Evolutionary conservation across 805 yeast species (phyloP), one percentile per base, ranked within the genome.

Genomic region (Vanderwaltozyma tropicalis): DNA sequence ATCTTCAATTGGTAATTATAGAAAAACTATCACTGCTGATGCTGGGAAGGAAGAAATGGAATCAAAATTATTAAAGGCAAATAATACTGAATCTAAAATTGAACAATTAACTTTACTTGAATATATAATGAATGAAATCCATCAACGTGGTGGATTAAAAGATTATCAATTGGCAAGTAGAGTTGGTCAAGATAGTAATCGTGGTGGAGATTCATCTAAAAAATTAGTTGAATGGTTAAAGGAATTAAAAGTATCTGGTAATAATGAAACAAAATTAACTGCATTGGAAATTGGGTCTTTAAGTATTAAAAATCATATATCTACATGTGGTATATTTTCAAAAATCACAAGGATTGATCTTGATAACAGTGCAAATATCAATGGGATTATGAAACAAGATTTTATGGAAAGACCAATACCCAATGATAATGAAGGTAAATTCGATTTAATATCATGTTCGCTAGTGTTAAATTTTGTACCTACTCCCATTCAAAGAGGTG

Each of bases 121-220:
- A 0, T 66, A 66, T 35, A 72, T 87, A 5, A 80, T 77, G 43
- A 69, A 65, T 3, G 87, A 83, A 50, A 69, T 81, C 3, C 64
- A 64, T 8, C 67, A 63, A 30, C 64, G 77, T 31, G 96, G 96
- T 0, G 96, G 96, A 0, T 56, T 89, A 2, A 69, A 75, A 35
- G 72, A 74, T 10, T 89, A 89, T 55, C 98, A 89, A 52, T 59
- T 68, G 16, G 97, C 97, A 0, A 84, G 95, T 2, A 72, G 81
- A 1, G 74, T 76, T 35, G 98, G 98, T 0, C 98, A 89, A 50
- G 73, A 75, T 41, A 55, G 59, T 0, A 68, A 69, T 33, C 58
- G 97, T 44, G 97, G 98, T 0, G 95, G 96, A 1, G 98, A 89
- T 53, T 85, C 96, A 0, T 86, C 95, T 2, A 83, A 80, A 47